phyloP scores from a whole-genome alignment of 768 basidiomycete genomes.

The Phylloporus sp. region DNA sequence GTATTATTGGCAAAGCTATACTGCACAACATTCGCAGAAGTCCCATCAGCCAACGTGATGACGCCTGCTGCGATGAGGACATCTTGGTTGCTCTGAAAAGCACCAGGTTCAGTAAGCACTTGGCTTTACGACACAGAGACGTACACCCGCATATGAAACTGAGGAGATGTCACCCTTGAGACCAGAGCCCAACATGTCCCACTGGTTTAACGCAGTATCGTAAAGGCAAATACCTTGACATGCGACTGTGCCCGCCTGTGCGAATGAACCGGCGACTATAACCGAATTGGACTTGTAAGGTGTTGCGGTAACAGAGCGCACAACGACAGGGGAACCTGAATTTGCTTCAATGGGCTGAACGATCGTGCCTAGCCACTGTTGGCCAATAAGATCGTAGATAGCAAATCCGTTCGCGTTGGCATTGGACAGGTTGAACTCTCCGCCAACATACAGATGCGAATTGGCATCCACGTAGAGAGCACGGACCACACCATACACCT shows the following conservation, averaged over 20 bases:
- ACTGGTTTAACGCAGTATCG: conserved; percentile 64
- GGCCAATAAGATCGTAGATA: conserved; percentile 67
- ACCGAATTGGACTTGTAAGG: conserved; percentile 56
- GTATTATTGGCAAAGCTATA: conserved; percentile 68
- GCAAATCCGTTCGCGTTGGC: conserved; percentile 65
- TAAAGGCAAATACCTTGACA: conserved; percentile 81
- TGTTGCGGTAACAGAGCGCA: conserved; percentile 68
- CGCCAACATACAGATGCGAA: conserved; percentile 76
- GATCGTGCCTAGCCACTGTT: conserved; percentile 57
- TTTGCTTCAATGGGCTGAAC: conserved; percentile 58
- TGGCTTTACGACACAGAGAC: conserved; percentile 22
- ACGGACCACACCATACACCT: conserved; percentile 72
- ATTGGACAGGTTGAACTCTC: conserved; percentile 69
- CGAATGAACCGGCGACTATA: conserved; percentile 86
- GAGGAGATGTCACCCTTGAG: conserved; percentile 78
- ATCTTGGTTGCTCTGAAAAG: conserved; percentile 56
- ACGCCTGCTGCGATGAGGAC: conserved; percentile 77
- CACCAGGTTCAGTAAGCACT: conserved; percentile 7
- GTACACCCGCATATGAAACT: conserved; percentile 77
- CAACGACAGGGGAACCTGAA: conserved; percentile 53
- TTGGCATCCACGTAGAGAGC: conserved; percentile 63
- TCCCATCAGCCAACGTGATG: conserved; percentile 62
- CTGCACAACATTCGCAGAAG: conserved; percentile 65
- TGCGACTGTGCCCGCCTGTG: conserved; percentile 65
- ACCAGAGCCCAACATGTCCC: conserved; percentile 77